These are phyloP conservation scores for Zygotorulaspora florentina DNA, from an alignment of 805 yeast genomes.

Conservation along the genomic window DNA sequence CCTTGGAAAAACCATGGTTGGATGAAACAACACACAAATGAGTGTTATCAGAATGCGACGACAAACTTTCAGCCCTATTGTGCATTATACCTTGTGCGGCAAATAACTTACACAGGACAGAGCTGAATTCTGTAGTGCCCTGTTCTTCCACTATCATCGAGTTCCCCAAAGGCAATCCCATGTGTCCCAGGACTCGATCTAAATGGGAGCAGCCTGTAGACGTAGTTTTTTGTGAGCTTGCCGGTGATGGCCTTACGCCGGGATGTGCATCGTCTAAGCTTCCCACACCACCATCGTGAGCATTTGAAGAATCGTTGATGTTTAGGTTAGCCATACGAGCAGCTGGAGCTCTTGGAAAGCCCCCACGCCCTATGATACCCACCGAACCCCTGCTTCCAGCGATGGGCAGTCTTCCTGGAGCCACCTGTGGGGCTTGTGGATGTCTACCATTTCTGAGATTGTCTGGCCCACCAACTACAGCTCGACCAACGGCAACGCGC, in stretches of 20 bases:
- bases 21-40: constrained; percentile 64
- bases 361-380: neutral
- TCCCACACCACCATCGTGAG: neutral
- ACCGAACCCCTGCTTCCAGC: neutral
- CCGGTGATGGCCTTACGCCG: constrained; percentile 69
- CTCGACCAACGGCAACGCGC: constrained; percentile 23
- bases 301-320: constrained; percentile 1
- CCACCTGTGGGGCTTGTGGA: neutral
- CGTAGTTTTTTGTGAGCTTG: constrained; percentile 65
- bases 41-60: constrained; percentile 39
- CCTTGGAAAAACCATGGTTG: constrained; percentile 55
- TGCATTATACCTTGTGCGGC: constrained; percentile 75
- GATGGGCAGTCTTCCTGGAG: neutral
- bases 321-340: constrained; percentile 4
- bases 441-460: constrained; percentile 2
- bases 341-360: neutral
- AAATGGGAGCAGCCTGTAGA: constrained; percentile 79
- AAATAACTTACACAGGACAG: constrained; percentile 63
- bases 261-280: constrained; percentile 36
- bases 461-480: constrained; percentile 4
- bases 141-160: constrained; percentile 72
- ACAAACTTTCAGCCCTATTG: constrained; percentile 40
- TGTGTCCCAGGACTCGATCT: constrained; percentile 71
- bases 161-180: constrained; percentile 78
- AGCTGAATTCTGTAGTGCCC: constrained; percentile 83